Percentiles rank a stretch among this genome's conserved stretches.
Conservation (phyloP, 768 basidiomycete genomes). For the Mycena galopus region DNA sequence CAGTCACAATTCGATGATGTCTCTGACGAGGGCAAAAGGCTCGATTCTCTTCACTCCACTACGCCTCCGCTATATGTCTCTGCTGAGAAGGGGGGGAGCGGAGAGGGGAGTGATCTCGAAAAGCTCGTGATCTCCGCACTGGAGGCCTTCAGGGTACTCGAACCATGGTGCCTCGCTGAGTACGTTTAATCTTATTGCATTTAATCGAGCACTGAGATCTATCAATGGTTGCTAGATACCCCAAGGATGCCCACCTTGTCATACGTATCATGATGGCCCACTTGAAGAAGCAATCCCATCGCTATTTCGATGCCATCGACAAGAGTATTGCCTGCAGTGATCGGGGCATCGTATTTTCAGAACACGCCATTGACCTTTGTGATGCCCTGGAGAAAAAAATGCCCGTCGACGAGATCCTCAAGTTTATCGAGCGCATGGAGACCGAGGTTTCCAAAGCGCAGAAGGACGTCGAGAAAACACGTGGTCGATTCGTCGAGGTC, state of each 20-base stretch:
- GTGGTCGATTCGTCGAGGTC: not conserved
- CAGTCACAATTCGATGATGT: too few species aligned
- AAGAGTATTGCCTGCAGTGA: not conserved
- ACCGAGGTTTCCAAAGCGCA: not conserved
- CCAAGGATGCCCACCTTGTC: not conserved
- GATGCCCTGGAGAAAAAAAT: not conserved
- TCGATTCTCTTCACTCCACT: too few species aligned
- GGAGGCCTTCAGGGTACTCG: too few species aligned
- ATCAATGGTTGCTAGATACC: not conserved
- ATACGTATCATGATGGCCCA: not conserved
- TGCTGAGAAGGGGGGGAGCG: too few species aligned
- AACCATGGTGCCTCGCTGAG: not conserved
- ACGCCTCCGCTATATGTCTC: too few species aligned
- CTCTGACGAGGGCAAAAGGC: too few species aligned
- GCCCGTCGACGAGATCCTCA: not conserved
- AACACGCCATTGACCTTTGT: not conserved
- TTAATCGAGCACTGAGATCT: not conserved
- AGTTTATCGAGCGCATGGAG: not conserved
- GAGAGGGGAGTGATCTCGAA: too few species aligned
- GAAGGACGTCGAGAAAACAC: not conserved
- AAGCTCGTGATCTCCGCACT: too few species aligned
- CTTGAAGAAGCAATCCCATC: not conserved
- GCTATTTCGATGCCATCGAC: not conserved
- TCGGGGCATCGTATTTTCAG: not conserved
- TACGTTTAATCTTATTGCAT: not conserved